Evolutionary conservation across 1,139 yeast genomes (phyloP).

Genomic region (Oligophagozyma castellii): DNA sequence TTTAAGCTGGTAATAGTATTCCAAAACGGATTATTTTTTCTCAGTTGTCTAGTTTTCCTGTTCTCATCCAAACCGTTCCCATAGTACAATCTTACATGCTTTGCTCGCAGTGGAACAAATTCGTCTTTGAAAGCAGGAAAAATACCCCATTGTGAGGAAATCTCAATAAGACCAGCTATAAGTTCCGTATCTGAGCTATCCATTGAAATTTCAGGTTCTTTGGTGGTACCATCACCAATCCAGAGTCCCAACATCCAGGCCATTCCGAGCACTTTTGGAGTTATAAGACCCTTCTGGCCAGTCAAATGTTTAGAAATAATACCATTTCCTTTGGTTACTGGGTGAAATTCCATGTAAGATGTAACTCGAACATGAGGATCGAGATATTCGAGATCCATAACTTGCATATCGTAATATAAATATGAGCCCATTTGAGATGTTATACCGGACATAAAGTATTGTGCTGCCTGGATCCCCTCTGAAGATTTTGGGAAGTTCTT

Average conservation of each 20-base stretch:
- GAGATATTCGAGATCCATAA: slow-evolving; percentile 23
- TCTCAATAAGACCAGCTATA: slow-evolving; percentile 13
- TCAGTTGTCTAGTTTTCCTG: slow-evolving; percentile 9
- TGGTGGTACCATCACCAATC: slow-evolving; percentile 20
- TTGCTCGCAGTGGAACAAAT: slow-evolving; percentile 13
- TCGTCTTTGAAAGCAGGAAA: slow-evolving; percentile 13
- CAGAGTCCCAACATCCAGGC: slow-evolving; percentile 26
- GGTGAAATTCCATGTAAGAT: slow-evolving; percentile 25
- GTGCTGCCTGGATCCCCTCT: slow-evolving; percentile 11
- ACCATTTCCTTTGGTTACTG: slow-evolving; percentile 25
- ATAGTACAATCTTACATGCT: slow-evolving; percentile 16
- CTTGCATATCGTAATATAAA: slow-evolving; percentile 27
- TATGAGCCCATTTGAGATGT: slow-evolving; percentile 8
- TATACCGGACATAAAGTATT: slow-evolving; percentile 7
- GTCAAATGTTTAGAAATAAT: slow-evolving; percentile 12
- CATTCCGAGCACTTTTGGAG: slow-evolving; percentile 14
- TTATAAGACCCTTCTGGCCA: slow-evolving; percentile 12
- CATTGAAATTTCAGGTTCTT: slow-evolving; percentile 20
- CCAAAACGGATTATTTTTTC: slow-evolving; percentile 19
- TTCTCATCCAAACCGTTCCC: slow-evolving; percentile 8
- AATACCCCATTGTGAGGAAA: slow-evolving; percentile 16
- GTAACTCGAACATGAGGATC: slow-evolving; percentile 18
- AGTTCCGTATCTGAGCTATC: slow-evolving; percentile 15
- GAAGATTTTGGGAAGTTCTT: slow-evolving; percentile 14
- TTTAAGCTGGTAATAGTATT: slow-evolving; percentile 8